phyloP scores from a whole-genome alignment of 192 early-diverging fungal species.

The Hyaloraphidium curvatum region DNA sequence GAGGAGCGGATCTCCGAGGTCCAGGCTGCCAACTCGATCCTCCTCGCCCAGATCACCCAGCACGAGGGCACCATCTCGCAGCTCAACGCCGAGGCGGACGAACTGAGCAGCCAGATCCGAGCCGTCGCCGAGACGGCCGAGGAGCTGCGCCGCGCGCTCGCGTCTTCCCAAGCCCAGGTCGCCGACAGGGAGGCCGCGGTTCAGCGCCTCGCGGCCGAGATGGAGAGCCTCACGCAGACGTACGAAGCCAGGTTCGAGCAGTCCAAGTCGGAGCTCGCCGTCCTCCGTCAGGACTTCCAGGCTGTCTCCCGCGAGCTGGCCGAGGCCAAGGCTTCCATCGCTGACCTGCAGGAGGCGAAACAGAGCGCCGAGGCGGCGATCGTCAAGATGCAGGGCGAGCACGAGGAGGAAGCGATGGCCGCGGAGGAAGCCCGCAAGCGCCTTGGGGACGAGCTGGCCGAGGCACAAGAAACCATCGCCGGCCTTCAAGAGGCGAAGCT shows the following conservation, averaged over 20 bases:
- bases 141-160: neutral
- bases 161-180: neutral
- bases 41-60: no score
- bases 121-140: neutral
- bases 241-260: neutral
- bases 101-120: neutral
- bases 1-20: neutral
- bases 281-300: neutral
- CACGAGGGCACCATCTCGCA: no score
- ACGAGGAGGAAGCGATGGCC: no score
- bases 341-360: neutral
- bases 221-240: neutral
- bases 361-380: no score
- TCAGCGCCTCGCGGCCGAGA: neutral
- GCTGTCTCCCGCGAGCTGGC: neutral
- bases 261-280: neutral
- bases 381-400: no score
- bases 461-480: no score
- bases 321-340: neutral
- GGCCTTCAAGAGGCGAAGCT: no score
- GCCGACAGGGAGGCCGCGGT: neutral
- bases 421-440: no score
- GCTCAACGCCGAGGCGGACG: neutral
- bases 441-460: no score
- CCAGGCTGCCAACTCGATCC: neutral